Base-by-base conservation (phyloP, 2,329 filamentous ascomycete species). In the Tolypocladium ovalisporum region DNA sequence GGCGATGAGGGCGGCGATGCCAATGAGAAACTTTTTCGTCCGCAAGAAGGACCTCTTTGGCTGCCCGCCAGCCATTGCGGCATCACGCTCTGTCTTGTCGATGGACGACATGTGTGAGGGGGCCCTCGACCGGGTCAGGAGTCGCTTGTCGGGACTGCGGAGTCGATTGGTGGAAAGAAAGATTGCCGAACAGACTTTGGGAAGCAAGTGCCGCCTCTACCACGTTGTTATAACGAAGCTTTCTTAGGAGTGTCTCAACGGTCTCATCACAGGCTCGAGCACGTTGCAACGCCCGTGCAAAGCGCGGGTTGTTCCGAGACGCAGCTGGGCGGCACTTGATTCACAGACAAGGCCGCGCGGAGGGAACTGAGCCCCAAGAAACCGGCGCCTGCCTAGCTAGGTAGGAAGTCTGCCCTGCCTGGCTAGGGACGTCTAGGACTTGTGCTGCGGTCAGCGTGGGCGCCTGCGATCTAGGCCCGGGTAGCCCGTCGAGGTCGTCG, bases 11-110 rank as follows among this genome's bases (percentile, higher is more conserved):
- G 60, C 61, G 29, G 66, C 59, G 6, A 65, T 65, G 17, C 62
- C 58, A 22, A 69, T 54, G 32, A 66, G 59, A 15, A 69, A 57
- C 59, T 70, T 71, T 61, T 68, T 69, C 1, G 53, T 22, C 19
- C 47, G 47, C 4, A 34, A 8, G 2, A 51, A 15, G 19, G 47
- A 3, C 47, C 29, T 22, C 47, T 51, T 51, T 12, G 47, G 10
- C 47, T 12, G 19, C 47, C 29, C 44, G 44, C 17, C 9, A 10
- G 47, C 47, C 47, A 13, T 19, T 12, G 44, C 27, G 44, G 29
- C 47, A 27, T 29, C 44, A 2, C 12, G n/a, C 27, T 52, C 49
- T n/a, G 49, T 3, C 19, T 53, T 53, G 34, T 53, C 66, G 68
- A 67, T n/a, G 64, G 56, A 24, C 64, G 65, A 66, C 66, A 69